phyloP scores from a whole-genome alignment of 495 filamentous ascomycete genomes.

The Podospora comata region DNA sequence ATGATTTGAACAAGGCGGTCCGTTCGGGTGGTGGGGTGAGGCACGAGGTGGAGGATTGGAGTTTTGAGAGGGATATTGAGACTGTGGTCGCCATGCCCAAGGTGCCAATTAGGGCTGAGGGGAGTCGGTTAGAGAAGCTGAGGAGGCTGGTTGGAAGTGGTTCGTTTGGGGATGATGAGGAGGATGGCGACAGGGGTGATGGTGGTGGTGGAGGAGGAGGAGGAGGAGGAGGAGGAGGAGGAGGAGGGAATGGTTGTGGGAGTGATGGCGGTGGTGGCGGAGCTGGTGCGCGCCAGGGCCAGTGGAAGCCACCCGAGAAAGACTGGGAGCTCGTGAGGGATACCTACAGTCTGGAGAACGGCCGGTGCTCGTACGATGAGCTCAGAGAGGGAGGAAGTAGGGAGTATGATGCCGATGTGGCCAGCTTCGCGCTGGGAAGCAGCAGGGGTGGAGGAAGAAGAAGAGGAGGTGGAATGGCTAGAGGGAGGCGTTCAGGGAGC shows the following conservation, averaged over 20 bases:
- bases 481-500: neutral
- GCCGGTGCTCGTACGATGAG: constrained; percentile 22
- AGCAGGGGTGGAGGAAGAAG: neutral
- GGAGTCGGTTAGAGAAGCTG: constrained; percentile 31
- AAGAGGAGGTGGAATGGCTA: neutral
- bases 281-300: neutral
- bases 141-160: constrained; percentile 11
- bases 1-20: constrained; percentile 27
- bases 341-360: constrained; percentile 28
- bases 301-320: constrained; percentile 24
- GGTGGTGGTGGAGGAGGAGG: too few relatives aligned
- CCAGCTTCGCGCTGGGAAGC: neutral
- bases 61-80: constrained; percentile 36
- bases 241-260: neutral
- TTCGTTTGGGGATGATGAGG: neutral
- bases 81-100: constrained; percentile 22
- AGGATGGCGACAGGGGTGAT: neutral
- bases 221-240: neutral
- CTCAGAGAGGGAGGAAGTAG: neutral
- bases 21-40: constrained; percentile 2
- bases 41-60: constrained; percentile 29
- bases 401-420: constrained; percentile 20
- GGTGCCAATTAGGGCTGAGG: constrained; percentile 9
- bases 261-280: neutral
- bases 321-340: constrained; percentile 24